A percentile compares a stretch with the other conserved stretches of the same genome.
Conservation (phyloP, 495 filamentous ascomycete species). For the Penicillium bialowiezense region DNA sequence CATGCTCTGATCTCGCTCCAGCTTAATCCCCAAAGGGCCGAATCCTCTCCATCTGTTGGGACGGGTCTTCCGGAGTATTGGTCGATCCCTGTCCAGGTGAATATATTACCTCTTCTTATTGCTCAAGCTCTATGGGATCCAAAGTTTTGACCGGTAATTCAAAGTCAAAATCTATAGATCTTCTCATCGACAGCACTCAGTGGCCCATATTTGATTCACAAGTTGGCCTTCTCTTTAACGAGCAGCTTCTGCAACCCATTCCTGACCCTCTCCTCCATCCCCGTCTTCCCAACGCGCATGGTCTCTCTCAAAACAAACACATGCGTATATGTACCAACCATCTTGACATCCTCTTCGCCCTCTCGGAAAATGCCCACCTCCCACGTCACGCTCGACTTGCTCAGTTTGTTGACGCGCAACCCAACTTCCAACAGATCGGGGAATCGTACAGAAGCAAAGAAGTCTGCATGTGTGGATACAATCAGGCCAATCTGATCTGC, state of each 20-base stretch:
- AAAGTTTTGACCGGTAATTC: no score
- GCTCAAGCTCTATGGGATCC: no score
- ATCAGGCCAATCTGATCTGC: slow-evolving; percentile 52
- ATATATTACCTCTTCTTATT: no score
- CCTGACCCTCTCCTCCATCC: slow-evolving; percentile 47
- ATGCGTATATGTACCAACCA: slow-evolving; percentile 84
- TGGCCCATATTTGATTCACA: no score
- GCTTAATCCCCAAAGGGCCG: no score
- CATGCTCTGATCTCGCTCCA: no score
- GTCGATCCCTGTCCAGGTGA: no score
- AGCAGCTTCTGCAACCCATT: slow-evolving; percentile 48
- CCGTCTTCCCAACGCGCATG: slow-evolving; percentile 55
- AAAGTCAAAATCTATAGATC: no score
- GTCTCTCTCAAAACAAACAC: slow-evolving; percentile 80
- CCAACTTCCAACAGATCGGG: slow-evolving; percentile 80
- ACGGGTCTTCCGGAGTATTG: no score
- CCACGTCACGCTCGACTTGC: slow-evolving; percentile 86
- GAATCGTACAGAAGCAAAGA: slow-evolving; percentile 79
- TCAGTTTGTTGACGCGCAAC: slow-evolving; percentile 77
- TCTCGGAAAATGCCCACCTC: slow-evolving; percentile 85
- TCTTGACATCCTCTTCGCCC: slow-evolving; percentile 70
- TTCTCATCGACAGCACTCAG: no score
- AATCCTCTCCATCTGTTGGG: no score
- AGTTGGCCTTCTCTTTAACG: slow-evolving; percentile 21
- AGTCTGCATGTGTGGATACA: slow-evolving; percentile 78